Conservation (phyloP, 2,329 filamentous ascomycete species). For the Verticillium alfalfae region DNA sequence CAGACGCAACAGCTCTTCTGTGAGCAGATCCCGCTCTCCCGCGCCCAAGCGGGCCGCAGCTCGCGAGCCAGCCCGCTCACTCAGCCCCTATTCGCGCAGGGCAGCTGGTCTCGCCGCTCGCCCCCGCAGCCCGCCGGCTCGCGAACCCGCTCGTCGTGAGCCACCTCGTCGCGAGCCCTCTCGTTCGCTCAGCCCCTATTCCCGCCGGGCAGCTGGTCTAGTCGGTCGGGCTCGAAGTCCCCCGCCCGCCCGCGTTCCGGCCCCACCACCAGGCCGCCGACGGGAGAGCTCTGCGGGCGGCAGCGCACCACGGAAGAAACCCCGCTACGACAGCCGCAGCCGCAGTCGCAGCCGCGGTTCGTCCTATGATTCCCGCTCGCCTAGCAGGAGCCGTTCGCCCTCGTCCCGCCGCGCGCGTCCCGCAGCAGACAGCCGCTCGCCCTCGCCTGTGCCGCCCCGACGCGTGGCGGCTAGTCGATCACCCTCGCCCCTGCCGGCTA, state of each 20-base stretch:
- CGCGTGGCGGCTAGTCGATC: conserved; percentile 10
- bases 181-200: conserved; percentile 14
- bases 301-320: conserved; percentile 17
- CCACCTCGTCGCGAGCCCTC: neutral
- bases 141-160: neutral
- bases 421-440: conserved; percentile 17
- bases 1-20: conserved; percentile 3
- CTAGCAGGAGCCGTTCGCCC: conserved; percentile 10
- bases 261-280: conserved; percentile 14
- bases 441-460: conserved; percentile 2
- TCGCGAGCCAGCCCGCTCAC: conserved; percentile 7
- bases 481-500: conserved; percentile 5
- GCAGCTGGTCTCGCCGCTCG: conserved; percentile 14
- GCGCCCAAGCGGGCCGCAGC: conserved; percentile 10
- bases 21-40: conserved; percentile 22
- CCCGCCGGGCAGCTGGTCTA: conserved; percentile 13
- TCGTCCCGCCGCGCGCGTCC: conserved; percentile 4
- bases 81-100: conserved; percentile 14
- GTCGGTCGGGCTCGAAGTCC: conserved; percentile 11
- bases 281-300: conserved; percentile 29
- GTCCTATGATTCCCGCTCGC: conserved; percentile 8
- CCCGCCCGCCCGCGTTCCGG: conserved; percentile 19
- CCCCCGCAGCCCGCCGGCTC: conserved; percentile 5
- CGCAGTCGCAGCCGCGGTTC: neutral
- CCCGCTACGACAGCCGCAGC: conserved; percentile 8